phyloP scores from a whole-genome alignment of 1,284 basidiomycete genomes.

The Leccinum griseonigrum region DNA sequence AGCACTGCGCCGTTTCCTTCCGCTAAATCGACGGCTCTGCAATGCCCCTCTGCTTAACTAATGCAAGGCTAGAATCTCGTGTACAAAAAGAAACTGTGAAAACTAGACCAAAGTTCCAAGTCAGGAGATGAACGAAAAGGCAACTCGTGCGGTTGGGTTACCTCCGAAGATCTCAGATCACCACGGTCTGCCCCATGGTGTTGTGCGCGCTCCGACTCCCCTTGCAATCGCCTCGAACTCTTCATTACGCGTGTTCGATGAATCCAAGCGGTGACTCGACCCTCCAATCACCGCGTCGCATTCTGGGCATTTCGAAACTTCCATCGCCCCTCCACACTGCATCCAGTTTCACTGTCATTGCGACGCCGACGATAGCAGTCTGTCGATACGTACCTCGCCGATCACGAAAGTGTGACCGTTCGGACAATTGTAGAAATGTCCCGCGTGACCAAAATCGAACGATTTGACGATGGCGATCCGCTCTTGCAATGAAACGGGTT shows the following conservation, averaged over 20 bases:
- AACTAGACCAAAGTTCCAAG: background rate
- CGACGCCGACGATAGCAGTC: background rate
- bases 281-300: conserved; percentile 55
- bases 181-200: conserved; percentile 20
- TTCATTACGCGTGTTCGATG: conserved; percentile 40
- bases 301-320: conserved; percentile 47
- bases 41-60: background rate
- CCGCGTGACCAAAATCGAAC: conserved; percentile 40
- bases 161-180: conserved; percentile 5
- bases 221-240: conserved; percentile 46
- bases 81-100: background rate
- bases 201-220: conserved; percentile 4
- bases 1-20: background rate
- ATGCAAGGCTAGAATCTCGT: background rate
- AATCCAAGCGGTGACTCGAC: conserved; percentile 37
- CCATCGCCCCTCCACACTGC: conserved; percentile 55
- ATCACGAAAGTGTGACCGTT: conserved; percentile 53
- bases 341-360: conserved; percentile 4
- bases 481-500: conserved; percentile 44
- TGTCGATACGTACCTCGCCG: conserved; percentile 34
- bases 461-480: conserved; percentile 42
- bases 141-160: background rate
- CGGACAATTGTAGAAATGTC: conserved; percentile 46
- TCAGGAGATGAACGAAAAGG: background rate
- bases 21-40: background rate